These are phyloP conservation scores for Boletus rufocinnamomeus DNA, from an alignment of 768 basidiomycete species.

Conservation along the genomic window DNA sequence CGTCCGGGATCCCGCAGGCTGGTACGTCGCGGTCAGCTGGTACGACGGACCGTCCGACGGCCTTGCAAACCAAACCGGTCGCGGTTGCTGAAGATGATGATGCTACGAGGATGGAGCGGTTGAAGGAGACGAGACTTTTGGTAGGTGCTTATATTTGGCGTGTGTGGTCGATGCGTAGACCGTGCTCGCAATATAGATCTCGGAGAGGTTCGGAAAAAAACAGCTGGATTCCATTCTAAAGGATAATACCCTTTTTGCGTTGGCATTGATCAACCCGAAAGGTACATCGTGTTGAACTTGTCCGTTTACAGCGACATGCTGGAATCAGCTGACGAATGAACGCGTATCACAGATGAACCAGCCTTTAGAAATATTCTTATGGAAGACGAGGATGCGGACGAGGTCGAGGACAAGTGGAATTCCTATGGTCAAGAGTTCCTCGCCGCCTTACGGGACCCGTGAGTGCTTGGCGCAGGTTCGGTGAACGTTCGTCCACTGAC, in stretches of 20 bases:
- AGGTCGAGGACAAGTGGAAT: constrained; percentile 22
- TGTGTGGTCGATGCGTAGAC: neutral
- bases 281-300: constrained; percentile 10
- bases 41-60: neutral
- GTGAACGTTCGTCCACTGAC: neutral
- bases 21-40: constrained; percentile 11
- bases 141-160: constrained; percentile 12
- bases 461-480: constrained; percentile 3
- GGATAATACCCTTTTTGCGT: constrained; percentile 30
- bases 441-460: constrained; percentile 18
- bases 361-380: constrained; percentile 14
- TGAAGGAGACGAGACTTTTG: constrained; percentile 23
- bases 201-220: constrained; percentile 3
- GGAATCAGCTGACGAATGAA: neutral
- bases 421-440: constrained; percentile 24
- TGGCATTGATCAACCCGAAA: constrained; percentile 24
- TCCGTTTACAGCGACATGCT: too few species aligned
- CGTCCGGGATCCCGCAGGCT: constrained; percentile 9
- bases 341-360: constrained; percentile 14
- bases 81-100: constrained; percentile 15
- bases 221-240: constrained; percentile 19
- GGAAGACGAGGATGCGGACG: constrained; percentile 20
- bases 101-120: constrained; percentile 11
- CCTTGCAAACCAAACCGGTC: neutral
- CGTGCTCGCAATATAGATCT: constrained; percentile 18